Base-by-base conservation (phyloP, 148 eudicot genomes). In the Silene conica region DNA sequence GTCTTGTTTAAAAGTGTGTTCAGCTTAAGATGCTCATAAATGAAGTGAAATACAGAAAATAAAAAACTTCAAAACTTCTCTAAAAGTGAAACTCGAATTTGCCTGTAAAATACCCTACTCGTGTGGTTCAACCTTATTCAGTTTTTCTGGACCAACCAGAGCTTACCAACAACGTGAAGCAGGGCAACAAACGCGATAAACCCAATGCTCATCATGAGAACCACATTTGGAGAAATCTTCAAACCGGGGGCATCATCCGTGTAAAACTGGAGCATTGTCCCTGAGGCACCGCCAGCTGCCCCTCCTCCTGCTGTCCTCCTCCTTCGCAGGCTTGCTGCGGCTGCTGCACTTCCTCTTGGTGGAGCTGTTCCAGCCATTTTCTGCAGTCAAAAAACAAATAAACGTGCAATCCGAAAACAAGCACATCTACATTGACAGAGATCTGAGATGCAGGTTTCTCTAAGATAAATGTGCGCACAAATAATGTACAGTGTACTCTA, bases 211-310 rank as follows among this genome's bases (percentile, higher is more conserved):
- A 80, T 80, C 82, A 80, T 80, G 61, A 94, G 92, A 63, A 94
- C 98, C 52, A 94, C 98, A 73, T 89, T 92, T 19, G 98, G 98
- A 28, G 97, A 91, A 34, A 94, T 94, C 84, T 92, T 94, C 58
- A 94, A 87, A 20, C 97, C 98, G 0, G 96, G 98, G 18, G 98
- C 93, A 77, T 94, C 98, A 78, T 94, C 98, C 0, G 98, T 94
- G 86, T 94, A 94, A 76, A 94, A 94, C 71, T 94, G 98, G 66
- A 94, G 92, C 98, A 94, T 92, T 78, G 87, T 89, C 65, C 93
- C 88, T 15, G 86, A 63, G n/a, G 90, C 83, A 38, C 93, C 95
- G n/a, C 89, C 86, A 0, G 87, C 84, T 22, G 85, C 82, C 0
- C 89, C 92, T 45, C 84, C 80, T 18, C 84, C 65, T 15, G 85